Base-by-base conservation (phyloP, 441 rosid species). In the Gossypium aridum region DNA sequence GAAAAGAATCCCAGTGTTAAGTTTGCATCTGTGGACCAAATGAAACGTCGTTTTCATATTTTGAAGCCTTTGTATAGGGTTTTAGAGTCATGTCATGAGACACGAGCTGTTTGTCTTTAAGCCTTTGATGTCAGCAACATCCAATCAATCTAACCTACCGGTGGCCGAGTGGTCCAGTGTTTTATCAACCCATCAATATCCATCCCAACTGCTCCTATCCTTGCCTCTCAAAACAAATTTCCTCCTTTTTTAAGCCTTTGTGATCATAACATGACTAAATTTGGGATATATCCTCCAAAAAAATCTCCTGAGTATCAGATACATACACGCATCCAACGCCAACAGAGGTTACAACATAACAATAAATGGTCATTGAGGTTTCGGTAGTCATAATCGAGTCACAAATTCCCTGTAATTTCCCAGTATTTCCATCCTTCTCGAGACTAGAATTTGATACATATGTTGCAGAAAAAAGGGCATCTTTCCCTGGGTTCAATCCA, bases 111-210 rank as follows among this genome's bases (percentile, higher is more conserved):
- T 26, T 12, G 65, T 23, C 31, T 26, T 61, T 61, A 14, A 14
- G 65, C 43, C 43, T 26, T 45, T 10, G 37, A 60, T 45, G 20
- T 45, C 7, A 60, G n/a, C 49, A 60, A 43, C 65, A 16, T 22
- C 45, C 63, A 71, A 71, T 45, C 77, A 60, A 64, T 54, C 63
- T 66, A 71, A 65, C 80, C 73, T 10, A 56, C 61, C 59, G 25
- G 71, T 0, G 57, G 60, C 63, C 34, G 7, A 60, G 72, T 53
- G 82, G 76, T 17, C 78, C 80, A 66, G 56, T 78, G 26, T 3
- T 16, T 8, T 69, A 53, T 73, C 26, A 12, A 76, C 66, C 68
- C 75, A 37, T 64, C 61, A 49, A 26, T 25, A 61, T 61, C 39
- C 39, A 61, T 34, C 49, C 73, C 28, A 59, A 59, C 51, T 12